Evolutionary conservation across 768 basidiomycete genomes (phyloP).

Genomic region (Melanogaster broomeanus): DNA sequence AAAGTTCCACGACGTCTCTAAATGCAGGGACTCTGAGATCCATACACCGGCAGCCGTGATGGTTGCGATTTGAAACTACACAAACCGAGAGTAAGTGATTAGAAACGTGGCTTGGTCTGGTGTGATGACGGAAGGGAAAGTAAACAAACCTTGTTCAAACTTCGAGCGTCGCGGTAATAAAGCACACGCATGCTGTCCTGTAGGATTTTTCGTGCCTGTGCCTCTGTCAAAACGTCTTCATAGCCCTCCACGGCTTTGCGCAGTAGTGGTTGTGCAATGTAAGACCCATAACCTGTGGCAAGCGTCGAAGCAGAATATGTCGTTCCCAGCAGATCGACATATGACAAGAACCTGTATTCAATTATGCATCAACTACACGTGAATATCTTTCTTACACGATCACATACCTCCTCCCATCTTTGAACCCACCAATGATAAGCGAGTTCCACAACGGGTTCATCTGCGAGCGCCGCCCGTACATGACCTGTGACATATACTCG

Average conservation of each 20-base stretch:
- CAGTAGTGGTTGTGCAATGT: conserved; percentile 91
- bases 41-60: conserved; percentile 74
- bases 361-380: neutral
- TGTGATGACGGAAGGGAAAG: neutral
- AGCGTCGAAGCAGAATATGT: conserved; percentile 93
- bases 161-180: conserved; percentile 95
- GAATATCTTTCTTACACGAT: neutral
- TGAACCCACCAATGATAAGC: conserved; percentile 87
- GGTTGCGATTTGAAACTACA: conserved; percentile 92
- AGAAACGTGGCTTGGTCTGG: neutral
- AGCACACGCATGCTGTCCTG: conserved; percentile 89
- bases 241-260: conserved; percentile 87
- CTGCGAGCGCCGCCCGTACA: conserved; percentile 88
- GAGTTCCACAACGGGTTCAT: conserved; percentile 97
- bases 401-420: conserved; percentile 75
- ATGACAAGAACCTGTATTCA: conserved; percentile 79
- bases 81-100: neutral
- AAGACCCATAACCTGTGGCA: conserved; percentile 92
- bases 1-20: conserved; percentile 87
- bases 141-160: conserved; percentile 82
- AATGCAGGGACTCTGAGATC: conserved; percentile 75
- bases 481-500: conserved; percentile 85
- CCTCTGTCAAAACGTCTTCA: conserved; percentile 73
- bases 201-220: conserved; percentile 76
- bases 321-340: conserved; percentile 94